These are phyloP conservation scores for Sphagnurus paluster DNA, from an alignment of 1,284 basidiomycete genomes.

Conservation along the genomic window DNA sequence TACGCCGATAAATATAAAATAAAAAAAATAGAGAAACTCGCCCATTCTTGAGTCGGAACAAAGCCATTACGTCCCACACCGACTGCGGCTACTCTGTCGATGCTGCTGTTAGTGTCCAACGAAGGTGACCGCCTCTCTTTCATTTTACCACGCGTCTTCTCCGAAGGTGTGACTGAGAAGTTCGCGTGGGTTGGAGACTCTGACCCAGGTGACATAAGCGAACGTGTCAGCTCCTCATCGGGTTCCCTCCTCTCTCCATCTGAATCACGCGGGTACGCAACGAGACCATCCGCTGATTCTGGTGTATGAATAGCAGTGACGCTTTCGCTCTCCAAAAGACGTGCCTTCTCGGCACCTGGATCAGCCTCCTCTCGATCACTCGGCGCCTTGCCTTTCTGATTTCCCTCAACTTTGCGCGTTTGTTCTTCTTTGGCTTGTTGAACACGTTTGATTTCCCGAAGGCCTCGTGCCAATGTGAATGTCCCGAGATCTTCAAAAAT, in stretches of 20 bases:
- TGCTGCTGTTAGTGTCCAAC: slow-evolving; percentile 54
- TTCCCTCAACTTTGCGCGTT: slow-evolving; percentile 38
- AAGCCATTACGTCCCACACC: slow-evolving; percentile 87
- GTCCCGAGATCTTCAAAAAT: slow-evolving; percentile 86
- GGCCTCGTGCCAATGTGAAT: slow-evolving; percentile 81
- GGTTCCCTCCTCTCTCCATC: slow-evolving; percentile 15
- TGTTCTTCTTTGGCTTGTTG: slow-evolving; percentile 74
- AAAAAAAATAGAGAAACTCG: slow-evolving; percentile 42
- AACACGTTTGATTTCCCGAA: slow-evolving; percentile 80
- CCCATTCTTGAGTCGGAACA: slow-evolving; percentile 94
- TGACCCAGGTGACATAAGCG: slow-evolving; percentile 44
- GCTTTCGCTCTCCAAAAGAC: slow-evolving; percentile 52
- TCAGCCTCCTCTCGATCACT: slow-evolving; percentile 35
- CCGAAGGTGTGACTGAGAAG: slow-evolving; percentile 50
- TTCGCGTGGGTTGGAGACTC: slow-evolving; percentile 27
- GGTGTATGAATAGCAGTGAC: slow-evolving; percentile 21
- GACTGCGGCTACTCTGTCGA: slow-evolving; percentile 62
- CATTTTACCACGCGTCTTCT: slow-evolving; percentile 90
- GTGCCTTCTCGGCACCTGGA: slow-evolving; percentile 61
- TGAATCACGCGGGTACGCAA: slow-evolving; percentile 15
- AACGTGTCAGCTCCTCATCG: slow-evolving; percentile 21
- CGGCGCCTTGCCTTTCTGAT: slow-evolving; percentile 35
- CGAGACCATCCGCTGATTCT: slow-evolving; percentile 24
- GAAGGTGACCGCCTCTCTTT: slow-evolving; percentile 64
- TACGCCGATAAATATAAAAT: slow-evolving; percentile 1